Conservation (phyloP, 2,329 filamentous ascomycete genomes). For the Paecilomyces formosus region DNA sequence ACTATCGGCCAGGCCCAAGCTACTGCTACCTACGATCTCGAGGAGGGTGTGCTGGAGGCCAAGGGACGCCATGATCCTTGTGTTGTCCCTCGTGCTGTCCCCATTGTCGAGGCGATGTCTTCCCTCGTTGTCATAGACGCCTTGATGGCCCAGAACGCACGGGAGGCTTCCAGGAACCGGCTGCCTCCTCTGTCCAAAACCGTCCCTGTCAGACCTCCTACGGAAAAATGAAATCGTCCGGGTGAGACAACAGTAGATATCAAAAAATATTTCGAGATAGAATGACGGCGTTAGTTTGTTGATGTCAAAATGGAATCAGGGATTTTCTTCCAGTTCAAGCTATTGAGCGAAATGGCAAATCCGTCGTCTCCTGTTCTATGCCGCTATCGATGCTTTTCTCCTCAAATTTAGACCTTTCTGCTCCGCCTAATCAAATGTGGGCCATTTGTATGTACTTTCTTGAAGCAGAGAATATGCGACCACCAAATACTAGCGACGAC, state of each 20-base stretch:
- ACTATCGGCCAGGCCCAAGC: constrained; percentile 86
- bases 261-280: not conserved
- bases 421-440: not conserved
- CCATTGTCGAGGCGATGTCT: constrained; percentile 74
- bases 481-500: not conserved
- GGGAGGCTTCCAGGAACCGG: constrained; percentile 42
- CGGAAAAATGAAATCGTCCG: not conserved
- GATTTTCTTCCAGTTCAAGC: not conserved
- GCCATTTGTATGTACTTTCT: not conserved
- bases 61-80: constrained; percentile 94
- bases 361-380: not conserved
- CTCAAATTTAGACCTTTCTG: not conserved
- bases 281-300: not conserved
- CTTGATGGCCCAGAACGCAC: constrained; percentile 69
- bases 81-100: constrained; percentile 77
- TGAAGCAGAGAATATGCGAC: not conserved
- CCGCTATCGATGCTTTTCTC: not conserved
- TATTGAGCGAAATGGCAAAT: not conserved
- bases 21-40: constrained; percentile 71
- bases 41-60: constrained; percentile 71
- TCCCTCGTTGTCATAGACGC: constrained; percentile 82
- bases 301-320: not conserved
- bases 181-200: constrained; percentile 36
- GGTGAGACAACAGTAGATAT: not conserved
- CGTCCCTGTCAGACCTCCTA: constrained; percentile 20